Conservation (phyloP, 371 early-diverging fungal species). For the Umbelopsis sp. region DNA sequence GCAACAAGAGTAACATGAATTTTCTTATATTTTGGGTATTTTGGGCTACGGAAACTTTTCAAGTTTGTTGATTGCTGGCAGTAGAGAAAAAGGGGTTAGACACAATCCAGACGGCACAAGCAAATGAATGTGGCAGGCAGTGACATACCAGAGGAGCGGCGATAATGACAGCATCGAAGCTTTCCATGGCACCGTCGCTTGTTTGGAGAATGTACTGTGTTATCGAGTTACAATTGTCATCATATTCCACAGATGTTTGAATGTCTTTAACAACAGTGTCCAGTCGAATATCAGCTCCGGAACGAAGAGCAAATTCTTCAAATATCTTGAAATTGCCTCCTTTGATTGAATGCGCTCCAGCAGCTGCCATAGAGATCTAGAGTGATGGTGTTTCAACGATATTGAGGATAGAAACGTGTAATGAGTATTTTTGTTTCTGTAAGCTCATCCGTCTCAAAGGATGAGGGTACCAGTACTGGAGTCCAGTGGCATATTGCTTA, state of each 20-base stretch:
- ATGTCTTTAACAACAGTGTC: slow-evolving; percentile 45
- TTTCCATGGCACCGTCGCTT: slow-evolving; percentile 36
- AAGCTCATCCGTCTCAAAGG: too few species aligned
- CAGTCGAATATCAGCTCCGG: slow-evolving; percentile 52
- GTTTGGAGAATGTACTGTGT: slow-evolving; percentile 45
- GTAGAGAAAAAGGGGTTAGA: neutral
- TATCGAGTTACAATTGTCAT: slow-evolving; percentile 23
- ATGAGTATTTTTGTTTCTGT: too few species aligned
- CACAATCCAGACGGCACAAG: neutral
- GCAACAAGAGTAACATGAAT: slow-evolving; percentile 71
- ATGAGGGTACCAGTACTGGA: too few species aligned
- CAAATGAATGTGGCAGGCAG: neutral
- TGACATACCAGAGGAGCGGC: slow-evolving; percentile 57
- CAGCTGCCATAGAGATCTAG: slow-evolving; percentile 56
- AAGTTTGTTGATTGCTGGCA: slow-evolving; percentile 13
- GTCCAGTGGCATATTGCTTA: slow-evolving; percentile 9
- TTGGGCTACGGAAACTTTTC: neutral
- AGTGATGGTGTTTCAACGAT: too few species aligned
- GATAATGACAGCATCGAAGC: slow-evolving; percentile 61
- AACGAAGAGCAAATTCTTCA: slow-evolving; percentile 59
- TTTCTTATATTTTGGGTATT: slow-evolving; percentile 43
- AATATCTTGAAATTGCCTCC: slow-evolving; percentile 73
- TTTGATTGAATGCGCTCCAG: slow-evolving; percentile 56
- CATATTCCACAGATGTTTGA: slow-evolving; percentile 40
- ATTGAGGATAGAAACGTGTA: too few species aligned